Base-by-base conservation (phyloP, 2,329 filamentous ascomycete species). In the Ophiostoma montium region DNA sequence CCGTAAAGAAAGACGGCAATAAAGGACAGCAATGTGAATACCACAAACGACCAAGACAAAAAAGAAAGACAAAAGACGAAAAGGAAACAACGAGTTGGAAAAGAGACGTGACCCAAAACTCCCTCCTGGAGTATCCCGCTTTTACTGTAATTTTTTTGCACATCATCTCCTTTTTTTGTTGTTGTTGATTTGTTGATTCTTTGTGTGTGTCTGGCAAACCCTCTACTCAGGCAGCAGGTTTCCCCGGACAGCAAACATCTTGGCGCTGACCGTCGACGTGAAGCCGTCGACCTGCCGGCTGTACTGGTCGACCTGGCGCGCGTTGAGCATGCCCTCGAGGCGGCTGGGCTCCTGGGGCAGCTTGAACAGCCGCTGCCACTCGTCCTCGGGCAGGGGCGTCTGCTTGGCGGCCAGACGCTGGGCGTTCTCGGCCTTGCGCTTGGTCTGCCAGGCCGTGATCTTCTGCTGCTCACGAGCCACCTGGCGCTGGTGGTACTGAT, bases 281-380 rank as follows among this genome's bases (percentile, higher is more conserved):
- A 96, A 96, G 35, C 87, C 87, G 67, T 98, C 92, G 51, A 96
- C 85, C 72, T 96, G 92, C 70, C 88, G 84, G 62, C 89, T 86
- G 70, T 96, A 98, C 71, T 96, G 90, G 70, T 96, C 89, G 49
- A 95, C 88, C 71, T 98, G 92, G 68, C 88, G 80, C 55, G 86
- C 89, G 66, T 95, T 94, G 63, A 98, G 74, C 76, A 98, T 86
- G 57, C 84, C 86, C 72, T 96, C 90, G 58, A 96, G 71, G 57
- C 90, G 76, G 69, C 84, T 94, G 50, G 92, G 90, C 72, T 96
- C 90, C 64, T 87, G 82, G 23, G 92, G 92, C 58, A 98, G 78
- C 79, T 98, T 98, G 78, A 96, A 98, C 59, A 96, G 75, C 64
- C 86, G 83, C 70, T 94, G 86, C 89, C 89, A 98, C 74, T 98